A percentile compares a stretch with the other conserved stretches of the same genome.
Evolutionary conservation across 2,329 filamentous ascomycete genomes (phyloP).

Genomic region (Xylariaceae sp.): DNA sequence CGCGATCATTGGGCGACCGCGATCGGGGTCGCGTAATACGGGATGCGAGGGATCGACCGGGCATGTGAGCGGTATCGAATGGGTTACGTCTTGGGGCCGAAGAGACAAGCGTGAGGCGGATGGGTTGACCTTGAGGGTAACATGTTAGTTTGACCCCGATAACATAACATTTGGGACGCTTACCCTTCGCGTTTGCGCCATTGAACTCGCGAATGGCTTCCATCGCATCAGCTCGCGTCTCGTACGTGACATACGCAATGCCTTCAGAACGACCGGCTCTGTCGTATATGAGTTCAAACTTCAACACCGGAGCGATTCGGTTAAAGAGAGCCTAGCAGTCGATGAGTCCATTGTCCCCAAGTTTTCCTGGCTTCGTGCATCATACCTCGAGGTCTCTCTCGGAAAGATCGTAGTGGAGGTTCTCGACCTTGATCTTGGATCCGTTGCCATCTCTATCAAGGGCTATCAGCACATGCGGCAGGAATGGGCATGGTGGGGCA

Average conservation of each 20-base stretch:
- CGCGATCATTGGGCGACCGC: slow-evolving; percentile 53
- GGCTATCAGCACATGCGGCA: slow-evolving; percentile 10
- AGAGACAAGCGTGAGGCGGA: slow-evolving; percentile 64
- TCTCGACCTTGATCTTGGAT: slow-evolving; percentile 76
- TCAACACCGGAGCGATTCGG: slow-evolving; percentile 66
- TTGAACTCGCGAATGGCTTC: slow-evolving; percentile 76
- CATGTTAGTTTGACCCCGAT: slow-evolving; percentile 5
- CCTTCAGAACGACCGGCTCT: slow-evolving; percentile 84
- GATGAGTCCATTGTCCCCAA: slow-evolving; percentile 25
- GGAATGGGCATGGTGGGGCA: not conserved
- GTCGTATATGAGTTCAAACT: slow-evolving; percentile 73
- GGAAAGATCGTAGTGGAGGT: slow-evolving; percentile 87
- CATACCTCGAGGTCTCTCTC: slow-evolving; percentile 74
- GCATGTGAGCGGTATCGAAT: slow-evolving; percentile 51
- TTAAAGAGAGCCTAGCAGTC: slow-evolving; percentile 66
- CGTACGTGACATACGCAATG: slow-evolving; percentile 77
- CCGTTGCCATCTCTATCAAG: slow-evolving; percentile 47
- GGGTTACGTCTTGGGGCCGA: slow-evolving; percentile 49
- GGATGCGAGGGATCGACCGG: slow-evolving; percentile 54
- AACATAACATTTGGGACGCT: slow-evolving; percentile 13
- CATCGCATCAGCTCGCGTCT: slow-evolving; percentile 62
- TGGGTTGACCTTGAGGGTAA: slow-evolving; percentile 61
- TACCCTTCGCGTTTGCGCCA: slow-evolving; percentile 82
- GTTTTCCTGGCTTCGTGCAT: not conserved
- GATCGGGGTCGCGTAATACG: slow-evolving; percentile 66